Conservation (phyloP, 345 rosid species). For the Clausena lansium region DNA sequence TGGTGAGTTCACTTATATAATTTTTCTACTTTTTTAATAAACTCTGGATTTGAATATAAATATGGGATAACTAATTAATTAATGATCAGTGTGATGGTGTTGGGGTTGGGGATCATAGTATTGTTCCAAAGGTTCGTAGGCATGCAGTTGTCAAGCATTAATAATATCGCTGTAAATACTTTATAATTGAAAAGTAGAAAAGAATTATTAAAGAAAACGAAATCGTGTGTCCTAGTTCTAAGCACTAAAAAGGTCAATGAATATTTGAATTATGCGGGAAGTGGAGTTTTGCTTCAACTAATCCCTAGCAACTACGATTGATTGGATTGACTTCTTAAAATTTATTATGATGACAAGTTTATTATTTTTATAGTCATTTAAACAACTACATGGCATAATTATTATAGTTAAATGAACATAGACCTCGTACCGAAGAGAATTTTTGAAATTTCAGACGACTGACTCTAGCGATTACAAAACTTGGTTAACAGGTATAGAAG, state of each 20-base stretch:
- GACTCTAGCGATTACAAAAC: background rate
- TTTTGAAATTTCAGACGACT: background rate
- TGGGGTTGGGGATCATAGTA: background rate
- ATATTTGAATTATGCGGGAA: background rate
- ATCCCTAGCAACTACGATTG: background rate
- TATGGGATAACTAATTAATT: background rate
- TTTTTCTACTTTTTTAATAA: background rate
- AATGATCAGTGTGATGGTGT: background rate
- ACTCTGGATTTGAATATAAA: background rate
- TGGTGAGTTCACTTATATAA: background rate
- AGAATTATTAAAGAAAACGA: background rate
- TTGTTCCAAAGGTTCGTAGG: no score
- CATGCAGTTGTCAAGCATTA: background rate
- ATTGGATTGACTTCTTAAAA: background rate
- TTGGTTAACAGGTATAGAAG: background rate
- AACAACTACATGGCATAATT: background rate
- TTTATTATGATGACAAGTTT: background rate
- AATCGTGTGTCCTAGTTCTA: background rate
- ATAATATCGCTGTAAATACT: background rate
- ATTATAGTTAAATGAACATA: background rate
- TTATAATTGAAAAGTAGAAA: background rate
- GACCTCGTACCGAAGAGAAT: background rate
- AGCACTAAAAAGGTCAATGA: constrained; percentile 7
- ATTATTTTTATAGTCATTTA: no score
- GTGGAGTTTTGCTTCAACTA: background rate